A percentile compares a stretch with the other conserved stretches of the same genome.
phyloP scores from a whole-genome alignment of 176 grass and related monocot genomes.

The Guadua angustifolia region DNA sequence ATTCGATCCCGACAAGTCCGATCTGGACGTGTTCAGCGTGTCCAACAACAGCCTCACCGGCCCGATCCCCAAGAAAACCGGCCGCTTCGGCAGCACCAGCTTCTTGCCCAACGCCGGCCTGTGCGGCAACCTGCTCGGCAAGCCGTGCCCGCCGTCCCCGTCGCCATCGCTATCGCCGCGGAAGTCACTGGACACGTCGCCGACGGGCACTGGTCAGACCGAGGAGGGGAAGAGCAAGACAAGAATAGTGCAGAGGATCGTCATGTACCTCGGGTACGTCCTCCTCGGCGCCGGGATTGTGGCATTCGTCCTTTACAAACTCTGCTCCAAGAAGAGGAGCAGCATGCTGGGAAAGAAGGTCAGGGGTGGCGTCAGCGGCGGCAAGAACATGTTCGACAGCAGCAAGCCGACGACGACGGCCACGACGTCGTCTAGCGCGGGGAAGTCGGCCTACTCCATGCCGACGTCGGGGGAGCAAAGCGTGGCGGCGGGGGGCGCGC shows the following conservation, averaged over 20 bases:
- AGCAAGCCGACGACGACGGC: conserved; percentile 21
- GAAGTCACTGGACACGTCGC: not conserved
- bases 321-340: conserved; percentile 35
- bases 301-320: conserved; percentile 40
- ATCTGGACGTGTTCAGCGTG: not conserved
- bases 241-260: not conserved
- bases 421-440: not conserved
- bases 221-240: not conserved
- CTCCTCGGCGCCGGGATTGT: conserved; percentile 51
- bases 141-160: not conserved
- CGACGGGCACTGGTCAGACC: not conserved
- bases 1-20: not conserved
- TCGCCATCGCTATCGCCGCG: not conserved
- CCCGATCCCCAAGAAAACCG: conserved; percentile 16
- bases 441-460: conserved; percentile 49
- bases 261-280: conserved; percentile 57
- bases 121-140: conserved; percentile 26
- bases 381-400: not conserved
- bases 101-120: conserved; percentile 50
- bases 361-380: not conserved
- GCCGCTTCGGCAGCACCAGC: not conserved
- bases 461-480: conserved; percentile 36
- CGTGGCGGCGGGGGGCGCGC: not conserved
- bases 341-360: not conserved
- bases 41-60: conserved; percentile 61